Evolutionary conservation across 2,329 filamentous ascomycete genomes (phyloP).

Genomic region (Hymenoscyphus occultus): DNA sequence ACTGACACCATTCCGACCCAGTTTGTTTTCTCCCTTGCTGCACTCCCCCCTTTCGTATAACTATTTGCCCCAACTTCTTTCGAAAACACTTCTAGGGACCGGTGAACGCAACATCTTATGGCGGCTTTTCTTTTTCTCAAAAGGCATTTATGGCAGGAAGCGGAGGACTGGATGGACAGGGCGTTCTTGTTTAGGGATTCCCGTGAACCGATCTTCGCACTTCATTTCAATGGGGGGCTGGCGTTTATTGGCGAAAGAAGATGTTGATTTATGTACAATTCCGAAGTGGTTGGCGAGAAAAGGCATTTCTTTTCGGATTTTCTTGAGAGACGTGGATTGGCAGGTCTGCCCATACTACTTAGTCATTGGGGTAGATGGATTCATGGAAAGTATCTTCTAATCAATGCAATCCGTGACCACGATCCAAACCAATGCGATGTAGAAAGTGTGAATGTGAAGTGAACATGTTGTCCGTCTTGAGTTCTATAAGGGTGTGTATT

Average conservation of each 20-base stretch:
- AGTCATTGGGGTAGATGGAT: not conserved
- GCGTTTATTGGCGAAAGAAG: not conserved
- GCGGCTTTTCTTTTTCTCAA: conserved; percentile 18
- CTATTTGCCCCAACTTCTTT: conserved; percentile 4
- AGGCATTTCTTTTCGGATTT: not conserved
- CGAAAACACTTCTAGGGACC: conserved; percentile 21
- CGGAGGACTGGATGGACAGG: not conserved
- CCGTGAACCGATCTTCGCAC: not conserved
- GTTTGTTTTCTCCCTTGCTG: not conserved
- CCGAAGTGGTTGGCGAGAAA: not conserved
- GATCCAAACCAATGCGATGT: not conserved
- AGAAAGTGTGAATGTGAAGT: not conserved
- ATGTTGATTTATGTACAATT: not conserved
- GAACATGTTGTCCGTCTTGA: not conserved
- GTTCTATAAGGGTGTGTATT: not conserved
- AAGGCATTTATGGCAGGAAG: conserved; percentile 6
- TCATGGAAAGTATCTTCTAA: conserved; percentile 3
- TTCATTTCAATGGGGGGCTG: not conserved
- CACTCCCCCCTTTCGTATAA: conserved; percentile 9
- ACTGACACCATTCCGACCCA: conserved; percentile 17
- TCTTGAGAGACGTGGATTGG: not conserved
- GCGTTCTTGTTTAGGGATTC: conserved; percentile 6
- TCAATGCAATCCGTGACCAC: not conserved
- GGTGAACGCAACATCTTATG: conserved; percentile 23
- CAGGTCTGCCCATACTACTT: not conserved